Percentiles rank a stretch among this genome's conserved stretches.
Evolutionary conservation across 495 filamentous ascomycete genomes (phyloP).

Genomic region (Podospora fimiseda): DNA sequence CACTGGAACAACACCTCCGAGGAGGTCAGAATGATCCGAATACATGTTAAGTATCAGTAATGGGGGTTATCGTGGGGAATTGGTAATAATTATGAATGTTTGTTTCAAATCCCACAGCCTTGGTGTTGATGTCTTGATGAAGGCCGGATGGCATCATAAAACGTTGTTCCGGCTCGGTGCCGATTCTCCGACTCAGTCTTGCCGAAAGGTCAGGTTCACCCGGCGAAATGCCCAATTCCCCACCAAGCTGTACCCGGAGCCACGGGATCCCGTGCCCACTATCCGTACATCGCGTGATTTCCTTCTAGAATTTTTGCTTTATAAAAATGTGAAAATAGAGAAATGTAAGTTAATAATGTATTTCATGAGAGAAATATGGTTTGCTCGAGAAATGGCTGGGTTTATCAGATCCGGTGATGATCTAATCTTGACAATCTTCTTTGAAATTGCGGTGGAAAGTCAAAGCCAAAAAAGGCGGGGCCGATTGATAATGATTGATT

Average conservation of each 20-base stretch:
- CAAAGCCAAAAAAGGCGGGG: slow-evolving; percentile 12
- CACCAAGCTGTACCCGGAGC: too few species aligned
- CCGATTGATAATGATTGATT: slow-evolving; percentile 30
- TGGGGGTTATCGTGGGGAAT: too few species aligned
- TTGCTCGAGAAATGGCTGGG: background rate
- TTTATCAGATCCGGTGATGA: slow-evolving; percentile 12
- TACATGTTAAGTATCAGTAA: too few species aligned
- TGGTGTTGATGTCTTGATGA: background rate
- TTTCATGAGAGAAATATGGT: too few species aligned
- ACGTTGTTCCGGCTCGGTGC: background rate
- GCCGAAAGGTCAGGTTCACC: background rate
- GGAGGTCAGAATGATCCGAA: too few species aligned
- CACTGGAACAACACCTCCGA: too few species aligned
- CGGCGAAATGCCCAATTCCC: too few species aligned
- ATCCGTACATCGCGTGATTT: too few species aligned
- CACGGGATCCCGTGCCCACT: background rate
- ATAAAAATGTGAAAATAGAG: too few species aligned
- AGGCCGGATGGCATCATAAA: background rate
- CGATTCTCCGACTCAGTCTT: background rate
- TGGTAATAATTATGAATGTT: too few species aligned
- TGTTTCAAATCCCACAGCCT: background rate
- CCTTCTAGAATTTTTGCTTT: too few species aligned
- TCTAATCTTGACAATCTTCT: slow-evolving; percentile 19
- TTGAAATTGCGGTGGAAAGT: background rate
- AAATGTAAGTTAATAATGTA: too few species aligned